Conservation (phyloP, 345 rosid species). For the Lumnitzera racemosa region DNA sequence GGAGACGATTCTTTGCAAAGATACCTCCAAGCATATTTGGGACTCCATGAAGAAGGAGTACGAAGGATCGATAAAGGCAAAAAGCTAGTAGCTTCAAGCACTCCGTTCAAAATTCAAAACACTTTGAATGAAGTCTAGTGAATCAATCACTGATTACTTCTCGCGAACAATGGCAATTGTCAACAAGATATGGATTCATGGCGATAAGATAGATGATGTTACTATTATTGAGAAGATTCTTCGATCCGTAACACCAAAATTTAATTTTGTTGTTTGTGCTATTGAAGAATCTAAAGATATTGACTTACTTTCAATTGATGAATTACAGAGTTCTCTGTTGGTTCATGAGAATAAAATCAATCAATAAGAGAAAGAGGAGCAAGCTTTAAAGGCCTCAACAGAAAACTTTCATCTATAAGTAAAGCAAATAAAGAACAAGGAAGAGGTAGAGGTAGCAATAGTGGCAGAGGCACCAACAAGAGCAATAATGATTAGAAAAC, state of each 20-base stretch:
- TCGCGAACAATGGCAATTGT: not conserved
- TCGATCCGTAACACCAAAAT: too few species aligned
- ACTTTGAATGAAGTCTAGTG: not conserved
- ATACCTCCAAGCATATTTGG: constrained; percentile 3
- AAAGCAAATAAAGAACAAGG: too few species aligned
- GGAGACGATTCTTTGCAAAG: not conserved
- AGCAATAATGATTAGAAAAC: too few species aligned
- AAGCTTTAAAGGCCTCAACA: too few species aligned
- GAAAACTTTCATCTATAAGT: too few species aligned
- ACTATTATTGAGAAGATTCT: constrained; percentile 2
- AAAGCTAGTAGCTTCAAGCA: not conserved
- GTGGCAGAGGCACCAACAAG: too few species aligned
- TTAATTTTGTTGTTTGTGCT: too few species aligned
- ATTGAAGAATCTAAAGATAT: too few species aligned
- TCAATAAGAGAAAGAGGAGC: too few species aligned
- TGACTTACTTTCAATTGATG: too few species aligned
- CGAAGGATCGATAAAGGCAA: not conserved
- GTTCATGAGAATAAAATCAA: too few species aligned
- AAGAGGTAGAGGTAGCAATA: not conserved
- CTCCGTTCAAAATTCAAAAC: not conserved
- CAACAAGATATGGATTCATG: not conserved
- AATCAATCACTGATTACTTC: not conserved
- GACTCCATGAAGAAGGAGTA: constrained; percentile 2
- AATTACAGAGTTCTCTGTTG: too few species aligned
- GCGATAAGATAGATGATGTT: not conserved